These are phyloP conservation scores for Trichoderma sp. DNA, from an alignment of 2,329 filamentous ascomycete genomes.

Conservation along the genomic window DNA sequence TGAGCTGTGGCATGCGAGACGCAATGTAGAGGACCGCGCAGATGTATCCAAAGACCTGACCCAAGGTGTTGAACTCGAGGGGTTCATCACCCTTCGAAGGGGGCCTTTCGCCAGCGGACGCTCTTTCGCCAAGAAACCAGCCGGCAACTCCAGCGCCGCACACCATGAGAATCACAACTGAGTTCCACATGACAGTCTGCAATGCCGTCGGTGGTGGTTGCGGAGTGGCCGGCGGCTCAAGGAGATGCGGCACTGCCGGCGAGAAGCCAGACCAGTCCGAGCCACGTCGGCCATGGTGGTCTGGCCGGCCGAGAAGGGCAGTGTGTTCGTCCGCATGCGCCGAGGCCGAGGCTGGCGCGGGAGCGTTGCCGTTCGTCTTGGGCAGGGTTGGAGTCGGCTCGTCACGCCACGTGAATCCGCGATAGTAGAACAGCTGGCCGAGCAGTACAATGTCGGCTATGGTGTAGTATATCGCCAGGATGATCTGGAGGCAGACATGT, in stretches of 20 bases:
- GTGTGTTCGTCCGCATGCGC: conserved; percentile 54
- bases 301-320: conserved; percentile 51
- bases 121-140: conserved; percentile 68
- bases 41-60: conserved; percentile 91
- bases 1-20: conserved; percentile 83
- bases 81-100: conserved; percentile 46
- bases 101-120: conserved; percentile 46
- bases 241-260: conserved; percentile 77
- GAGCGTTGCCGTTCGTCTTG: conserved; percentile 44
- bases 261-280: conserved; percentile 68
- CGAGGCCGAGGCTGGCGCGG: background rate
- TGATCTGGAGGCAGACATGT: conserved; percentile 56
- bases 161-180: conserved; percentile 75
- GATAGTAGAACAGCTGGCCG: conserved; percentile 92
- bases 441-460: conserved; percentile 87
- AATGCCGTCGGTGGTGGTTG: conserved; percentile 53
- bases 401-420: conserved; percentile 72
- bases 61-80: conserved; percentile 71
- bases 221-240: conserved; percentile 48
- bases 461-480: conserved; percentile 92
- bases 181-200: conserved; percentile 71
- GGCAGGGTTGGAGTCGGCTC: conserved; percentile 48
- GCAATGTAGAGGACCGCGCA: conserved; percentile 89
- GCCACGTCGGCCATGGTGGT: conserved; percentile 51
- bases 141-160: conserved; percentile 80